Conservation (phyloP, 2,329 filamentous ascomycete species). For the Achaetomium macrosporum region DNA sequence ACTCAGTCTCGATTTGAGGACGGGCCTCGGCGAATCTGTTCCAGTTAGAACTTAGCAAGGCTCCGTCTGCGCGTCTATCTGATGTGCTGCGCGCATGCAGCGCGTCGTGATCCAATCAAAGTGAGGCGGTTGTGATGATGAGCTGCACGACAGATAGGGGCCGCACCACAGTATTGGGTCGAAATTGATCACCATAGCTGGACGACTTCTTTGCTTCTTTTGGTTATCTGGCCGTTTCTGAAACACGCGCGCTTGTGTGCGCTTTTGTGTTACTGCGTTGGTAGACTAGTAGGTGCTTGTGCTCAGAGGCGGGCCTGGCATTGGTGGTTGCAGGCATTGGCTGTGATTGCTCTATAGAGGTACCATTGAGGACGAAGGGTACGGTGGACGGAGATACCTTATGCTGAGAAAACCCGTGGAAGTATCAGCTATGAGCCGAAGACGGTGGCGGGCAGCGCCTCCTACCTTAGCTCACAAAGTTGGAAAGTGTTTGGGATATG, state of each 20-base stretch:
- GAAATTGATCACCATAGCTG: neutral
- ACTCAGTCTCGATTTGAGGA: too few species aligned
- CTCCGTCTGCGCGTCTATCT: neutral
- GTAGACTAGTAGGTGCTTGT: too few species aligned
- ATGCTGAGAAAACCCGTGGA: too few species aligned
- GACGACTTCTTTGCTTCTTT: neutral
- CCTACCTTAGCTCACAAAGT: too few species aligned
- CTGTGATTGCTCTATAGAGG: too few species aligned
- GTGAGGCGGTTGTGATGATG: neutral
- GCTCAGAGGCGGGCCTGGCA: too few species aligned
- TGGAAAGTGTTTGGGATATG: too few species aligned
- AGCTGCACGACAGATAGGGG: neutral
- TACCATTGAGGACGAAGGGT: too few species aligned
- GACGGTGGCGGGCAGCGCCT: too few species aligned
- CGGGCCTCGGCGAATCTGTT: too few species aligned
- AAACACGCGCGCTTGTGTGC: constrained; percentile 11
- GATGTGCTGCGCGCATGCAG: neutral
- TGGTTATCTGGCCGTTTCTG: constrained; percentile 6
- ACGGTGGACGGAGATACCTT: too few species aligned
- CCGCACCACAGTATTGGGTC: neutral
- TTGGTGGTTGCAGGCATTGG: neutral
- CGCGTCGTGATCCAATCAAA: constrained; percentile 11
- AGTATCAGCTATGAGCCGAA: too few species aligned
- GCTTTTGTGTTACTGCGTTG: neutral
- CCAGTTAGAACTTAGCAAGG: neutral